Conservation (phyloP, 192 early-diverging fungal species). For the Linnemannia exigua region DNA sequence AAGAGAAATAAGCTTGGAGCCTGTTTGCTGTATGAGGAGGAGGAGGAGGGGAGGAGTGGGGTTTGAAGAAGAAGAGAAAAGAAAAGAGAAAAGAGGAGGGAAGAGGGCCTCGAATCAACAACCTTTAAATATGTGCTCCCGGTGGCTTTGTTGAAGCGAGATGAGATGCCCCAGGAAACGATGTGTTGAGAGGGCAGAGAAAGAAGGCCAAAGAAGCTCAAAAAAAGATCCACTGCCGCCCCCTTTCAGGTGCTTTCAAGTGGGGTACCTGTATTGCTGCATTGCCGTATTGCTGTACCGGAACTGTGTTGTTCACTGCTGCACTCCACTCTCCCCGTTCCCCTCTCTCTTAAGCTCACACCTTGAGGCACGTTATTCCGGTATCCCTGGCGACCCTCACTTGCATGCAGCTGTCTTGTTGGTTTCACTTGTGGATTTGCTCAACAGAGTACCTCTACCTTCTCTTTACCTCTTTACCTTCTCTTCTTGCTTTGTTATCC, state of each 20-base stretch:
- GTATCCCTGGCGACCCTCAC: neutral
- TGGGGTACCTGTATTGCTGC: neutral
- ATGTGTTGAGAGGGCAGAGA: neutral
- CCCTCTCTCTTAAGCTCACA: neutral
- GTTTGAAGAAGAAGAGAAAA: slow-evolving; percentile 1
- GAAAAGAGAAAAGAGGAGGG: neutral
- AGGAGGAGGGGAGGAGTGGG: neutral
- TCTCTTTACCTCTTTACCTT: too few species aligned
- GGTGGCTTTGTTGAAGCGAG: neutral
- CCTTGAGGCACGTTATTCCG: too few species aligned
- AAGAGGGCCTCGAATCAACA: neutral
- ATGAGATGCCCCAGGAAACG: neutral
- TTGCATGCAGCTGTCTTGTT: neutral
- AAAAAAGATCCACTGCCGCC: neutral
- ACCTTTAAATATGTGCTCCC: neutral
- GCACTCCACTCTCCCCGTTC: neutral
- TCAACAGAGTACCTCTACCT: neutral
- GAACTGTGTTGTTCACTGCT: too few species aligned
- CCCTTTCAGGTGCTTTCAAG: neutral
- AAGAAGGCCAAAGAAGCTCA: neutral
- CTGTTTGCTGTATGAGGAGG: neutral
- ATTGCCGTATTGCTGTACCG: too few species aligned
- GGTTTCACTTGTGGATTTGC: neutral
- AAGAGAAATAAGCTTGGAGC: neutral
- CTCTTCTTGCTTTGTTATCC: neutral